Conservation (phyloP, 148 eudicot species). For the Suaeda aralocaspica region DNA sequence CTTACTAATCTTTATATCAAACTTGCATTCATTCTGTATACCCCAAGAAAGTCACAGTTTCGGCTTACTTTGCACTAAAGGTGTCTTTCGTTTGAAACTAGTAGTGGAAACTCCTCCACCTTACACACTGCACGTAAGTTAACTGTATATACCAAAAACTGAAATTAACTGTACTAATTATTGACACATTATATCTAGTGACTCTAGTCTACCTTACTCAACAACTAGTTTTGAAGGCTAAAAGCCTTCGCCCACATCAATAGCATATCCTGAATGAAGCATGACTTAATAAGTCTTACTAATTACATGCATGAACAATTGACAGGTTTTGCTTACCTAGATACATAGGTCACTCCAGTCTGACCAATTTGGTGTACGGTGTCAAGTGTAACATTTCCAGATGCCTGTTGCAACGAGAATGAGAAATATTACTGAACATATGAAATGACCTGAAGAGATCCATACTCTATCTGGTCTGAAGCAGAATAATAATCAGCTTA, state of each 20-base stretch:
- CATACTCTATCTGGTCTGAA: neutral
- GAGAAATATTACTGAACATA: neutral
- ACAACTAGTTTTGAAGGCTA: neutral
- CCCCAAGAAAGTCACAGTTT: neutral
- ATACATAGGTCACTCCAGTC: slow-evolving; percentile 83
- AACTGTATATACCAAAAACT: neutral
- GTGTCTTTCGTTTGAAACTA: neutral
- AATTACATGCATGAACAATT: neutral
- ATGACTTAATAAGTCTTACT: neutral
- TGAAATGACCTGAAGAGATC: neutral
- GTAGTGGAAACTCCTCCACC: neutral
- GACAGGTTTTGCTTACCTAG: slow-evolving; percentile 44
- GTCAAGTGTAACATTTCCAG: slow-evolving; percentile 94
- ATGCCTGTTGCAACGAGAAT: slow-evolving; percentile 56
- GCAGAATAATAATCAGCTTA: no score
- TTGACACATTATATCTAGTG: neutral
- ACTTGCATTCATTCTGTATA: neutral
- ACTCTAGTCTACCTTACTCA: neutral
- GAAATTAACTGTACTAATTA: neutral
- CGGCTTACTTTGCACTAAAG: neutral
- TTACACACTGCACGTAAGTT: neutral
- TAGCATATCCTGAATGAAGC: neutral
- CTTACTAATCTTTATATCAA: no score
- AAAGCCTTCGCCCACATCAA: neutral
- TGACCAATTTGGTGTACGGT: slow-evolving; percentile 78